These are phyloP conservation scores for Taxawa tesnikishii DNA, from an alignment of 2,329 filamentous ascomycete genomes.

Conservation along the genomic window DNA sequence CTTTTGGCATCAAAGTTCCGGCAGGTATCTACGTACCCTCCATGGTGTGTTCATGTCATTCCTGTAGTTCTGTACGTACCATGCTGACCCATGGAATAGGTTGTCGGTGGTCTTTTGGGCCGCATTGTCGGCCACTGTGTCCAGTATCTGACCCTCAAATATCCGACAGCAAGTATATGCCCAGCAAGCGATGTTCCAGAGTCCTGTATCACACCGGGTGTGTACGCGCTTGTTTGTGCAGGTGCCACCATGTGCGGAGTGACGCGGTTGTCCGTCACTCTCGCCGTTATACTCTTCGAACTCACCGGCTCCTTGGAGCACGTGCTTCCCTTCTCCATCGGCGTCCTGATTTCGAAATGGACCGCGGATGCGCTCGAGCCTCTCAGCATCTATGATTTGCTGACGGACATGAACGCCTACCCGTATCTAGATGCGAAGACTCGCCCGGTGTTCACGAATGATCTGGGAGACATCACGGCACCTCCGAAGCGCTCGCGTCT, in stretches of 20 bases:
- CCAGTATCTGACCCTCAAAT: constrained; percentile 67
- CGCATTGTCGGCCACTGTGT: constrained; percentile 75
- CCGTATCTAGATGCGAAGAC: constrained; percentile 96
- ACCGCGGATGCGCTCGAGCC: constrained; percentile 92
- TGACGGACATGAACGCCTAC: constrained; percentile 95
- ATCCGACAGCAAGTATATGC: constrained; percentile 62
- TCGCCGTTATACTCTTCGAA: constrained; percentile 92
- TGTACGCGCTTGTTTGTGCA: constrained; percentile 88
- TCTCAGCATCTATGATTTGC: constrained; percentile 84
- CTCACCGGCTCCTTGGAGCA: constrained; percentile 91
- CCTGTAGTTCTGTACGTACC: too few species aligned
- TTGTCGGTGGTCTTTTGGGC: constrained; percentile 85
- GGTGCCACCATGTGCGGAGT: constrained; percentile 98
- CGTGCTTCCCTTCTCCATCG: constrained; percentile 85
- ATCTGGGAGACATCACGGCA: constrained; percentile 76
- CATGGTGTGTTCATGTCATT: too few species aligned
- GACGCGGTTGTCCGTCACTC: constrained; percentile 80
- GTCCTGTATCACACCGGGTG: constrained; percentile 87
- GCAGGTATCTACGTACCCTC: constrained; percentile 96
- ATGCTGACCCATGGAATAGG: too few species aligned
- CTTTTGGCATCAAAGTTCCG: constrained; percentile 92
- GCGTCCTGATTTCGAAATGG: constrained; percentile 94
- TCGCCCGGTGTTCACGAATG: constrained; percentile 79
- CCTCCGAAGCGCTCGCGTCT: constrained; percentile 61
- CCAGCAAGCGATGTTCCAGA: constrained; percentile 54